Evolutionary conservation across 257 asterid genomes (phyloP).

Genomic region (Jaltomata sinuosa): DNA sequence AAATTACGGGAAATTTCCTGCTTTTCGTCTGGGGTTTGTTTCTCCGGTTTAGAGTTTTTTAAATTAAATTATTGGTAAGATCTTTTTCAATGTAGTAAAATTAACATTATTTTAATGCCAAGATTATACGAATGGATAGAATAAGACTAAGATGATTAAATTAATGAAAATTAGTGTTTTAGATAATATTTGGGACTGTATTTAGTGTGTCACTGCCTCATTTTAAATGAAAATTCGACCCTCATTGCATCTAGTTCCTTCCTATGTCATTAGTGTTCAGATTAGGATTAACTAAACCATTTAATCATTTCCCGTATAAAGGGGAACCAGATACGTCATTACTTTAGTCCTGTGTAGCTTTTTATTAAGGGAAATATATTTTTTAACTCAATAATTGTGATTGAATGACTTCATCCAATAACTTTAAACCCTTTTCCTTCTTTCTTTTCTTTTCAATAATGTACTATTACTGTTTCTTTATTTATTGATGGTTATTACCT

Average conservation of each 20-base stretch:
- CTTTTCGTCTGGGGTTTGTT: neutral
- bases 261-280: neutral
- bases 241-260: neutral
- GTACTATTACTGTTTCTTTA: neutral
- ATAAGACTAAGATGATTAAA: neutral
- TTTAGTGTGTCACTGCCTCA: neutral
- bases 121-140: neutral
- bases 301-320: neutral
- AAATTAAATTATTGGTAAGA: neutral
- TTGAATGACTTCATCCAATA: neutral
- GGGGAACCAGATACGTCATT: neutral
- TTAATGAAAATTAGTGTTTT: neutral
- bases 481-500: neutral
- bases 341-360: neutral
- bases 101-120: neutral
- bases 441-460: neutral
- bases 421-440: neutral
- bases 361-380: neutral
- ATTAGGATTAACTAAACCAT: neutral
- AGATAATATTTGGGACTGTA: neutral
- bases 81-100: neutral
- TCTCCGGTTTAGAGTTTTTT: neutral
- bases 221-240: neutral
- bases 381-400: neutral
- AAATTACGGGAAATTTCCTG: conserved; percentile 16